Base-by-base conservation (phyloP, 805 yeast species). In the Wickerhamomyces rabaulensis region DNA sequence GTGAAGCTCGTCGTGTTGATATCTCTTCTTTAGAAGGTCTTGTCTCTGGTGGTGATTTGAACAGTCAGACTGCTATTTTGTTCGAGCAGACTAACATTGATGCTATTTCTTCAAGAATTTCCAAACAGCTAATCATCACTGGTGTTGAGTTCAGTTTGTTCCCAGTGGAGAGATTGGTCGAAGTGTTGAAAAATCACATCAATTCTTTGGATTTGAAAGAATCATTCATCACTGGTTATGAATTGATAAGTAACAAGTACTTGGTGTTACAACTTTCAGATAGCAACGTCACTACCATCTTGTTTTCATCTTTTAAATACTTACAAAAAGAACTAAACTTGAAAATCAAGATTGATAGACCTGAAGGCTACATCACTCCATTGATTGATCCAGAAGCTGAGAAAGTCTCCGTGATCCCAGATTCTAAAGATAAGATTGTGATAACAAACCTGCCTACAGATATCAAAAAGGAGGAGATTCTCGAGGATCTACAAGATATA, bases 261-360 rank as follows among this genome's bases (percentile, higher is more conserved):
- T 61, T 80, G 39, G 64, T 81, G 2, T 56, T 86, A 9, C 81
- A 78, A 51, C 74, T 86, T 44, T 66, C 73, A 10, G 73, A 71
- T 33, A 64, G 75, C 39, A 64, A 67, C 19, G 68, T 76, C 42
- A 84, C 92, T 0, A 84, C 92, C 0, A 60, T 78, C 0, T 68
- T 77, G 0, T 62, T 71, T 20, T 69, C 79, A 3, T 60, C 83
- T 23, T 64, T 69, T 45, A 68, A 69, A 1, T 64, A 61, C 63
- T 21, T 66, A 63, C 35, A 67, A 48, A 51, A 60, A 46, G 55
- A 60, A 46, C 37, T 68, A 50, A 61, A 67, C 45, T 56, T 66
- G 3, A 52, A 56, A 9, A 46, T 74, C 5, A 50, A 42, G 4
- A 50, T 76, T 7, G 51, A 58, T 16, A 65, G 84, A 50, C 84